Conservation (phyloP, 2,329 filamentous ascomycete species). For the Aspergillus ochraceoroseus region DNA sequence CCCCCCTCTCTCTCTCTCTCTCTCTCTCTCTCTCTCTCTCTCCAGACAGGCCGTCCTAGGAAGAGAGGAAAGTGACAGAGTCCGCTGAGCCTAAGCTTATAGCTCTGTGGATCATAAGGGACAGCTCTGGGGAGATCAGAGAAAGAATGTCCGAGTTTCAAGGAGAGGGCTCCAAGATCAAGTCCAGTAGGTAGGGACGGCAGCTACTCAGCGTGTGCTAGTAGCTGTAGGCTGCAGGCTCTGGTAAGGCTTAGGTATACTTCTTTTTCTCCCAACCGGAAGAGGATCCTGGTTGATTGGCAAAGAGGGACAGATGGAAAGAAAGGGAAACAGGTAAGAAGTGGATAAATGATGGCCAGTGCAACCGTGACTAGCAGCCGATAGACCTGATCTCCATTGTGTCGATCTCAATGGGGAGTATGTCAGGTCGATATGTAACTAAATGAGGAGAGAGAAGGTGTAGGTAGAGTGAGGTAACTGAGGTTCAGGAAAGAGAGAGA, state of each 20-base stretch:
- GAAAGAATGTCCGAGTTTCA: too few relatives aligned
- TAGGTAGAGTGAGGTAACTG: too few relatives aligned
- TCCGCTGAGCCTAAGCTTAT: too few relatives aligned
- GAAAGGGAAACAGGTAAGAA: neutral
- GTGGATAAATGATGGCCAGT: constrained; percentile 31
- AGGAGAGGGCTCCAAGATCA: too few relatives aligned
- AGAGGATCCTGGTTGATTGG: constrained; percentile 14
- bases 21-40: too few relatives aligned
- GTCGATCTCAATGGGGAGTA: constrained; percentile 28
- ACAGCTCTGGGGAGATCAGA: too few relatives aligned
- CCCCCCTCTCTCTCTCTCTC: too few relatives aligned
- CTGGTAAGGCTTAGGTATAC: constrained; percentile 24
- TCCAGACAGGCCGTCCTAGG: too few relatives aligned
- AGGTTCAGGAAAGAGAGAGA: constrained; percentile 15
- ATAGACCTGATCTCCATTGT: constrained; percentile 37
- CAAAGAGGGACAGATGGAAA: constrained; percentile 16
- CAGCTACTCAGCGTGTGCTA: neutral
- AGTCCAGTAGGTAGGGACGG: constrained; percentile 4
- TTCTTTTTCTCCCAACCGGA: constrained; percentile 12
- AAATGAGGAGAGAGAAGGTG: constrained; percentile 12
- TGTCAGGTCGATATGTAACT: constrained; percentile 12
- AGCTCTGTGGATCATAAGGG: too few relatives aligned
- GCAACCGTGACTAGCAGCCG: constrained; percentile 31
- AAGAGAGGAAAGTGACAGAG: constrained; percentile 8
- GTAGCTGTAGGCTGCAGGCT: constrained; percentile 15